These are phyloP conservation scores for Umbelopsis isabellina DNA, from an alignment of 192 early-diverging fungal species.

Conservation along the genomic window DNA sequence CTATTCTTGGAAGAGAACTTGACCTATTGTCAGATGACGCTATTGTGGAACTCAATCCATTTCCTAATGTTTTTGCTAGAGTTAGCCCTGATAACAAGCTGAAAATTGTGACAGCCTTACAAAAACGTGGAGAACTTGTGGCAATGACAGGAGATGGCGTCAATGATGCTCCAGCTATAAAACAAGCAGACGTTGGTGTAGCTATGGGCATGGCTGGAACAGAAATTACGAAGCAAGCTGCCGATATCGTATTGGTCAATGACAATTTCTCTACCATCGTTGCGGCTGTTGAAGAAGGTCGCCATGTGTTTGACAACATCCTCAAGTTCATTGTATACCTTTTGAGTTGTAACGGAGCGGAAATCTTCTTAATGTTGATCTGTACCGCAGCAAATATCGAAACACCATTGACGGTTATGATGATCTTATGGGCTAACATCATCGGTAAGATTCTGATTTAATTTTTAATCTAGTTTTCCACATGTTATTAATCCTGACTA, in stretches of 20 bases:
- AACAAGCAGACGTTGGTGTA: constrained; percentile 92
- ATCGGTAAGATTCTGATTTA: constrained; percentile 52
- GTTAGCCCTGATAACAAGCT: constrained; percentile 96
- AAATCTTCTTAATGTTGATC: constrained; percentile 87
- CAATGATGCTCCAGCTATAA: constrained; percentile 93
- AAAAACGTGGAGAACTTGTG: constrained; percentile 70
- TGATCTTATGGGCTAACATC: constrained; percentile 96
- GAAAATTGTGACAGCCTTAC: constrained; percentile 88
- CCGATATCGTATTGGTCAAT: constrained; percentile 90
- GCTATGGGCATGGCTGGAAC: constrained; percentile 96
- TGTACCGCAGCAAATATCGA: constrained; percentile 72
- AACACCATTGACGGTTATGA: constrained; percentile 85
- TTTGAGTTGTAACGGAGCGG: constrained; percentile 90
- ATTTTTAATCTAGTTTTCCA: not conserved
- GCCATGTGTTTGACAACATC: constrained; percentile 97
- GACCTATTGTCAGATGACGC: constrained; percentile 90
- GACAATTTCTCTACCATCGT: constrained; percentile 97
- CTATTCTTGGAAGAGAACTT: constrained; percentile 86
- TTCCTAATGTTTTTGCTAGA: constrained; percentile 95
- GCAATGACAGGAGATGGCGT: constrained; percentile 97
- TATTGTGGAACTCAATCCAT: constrained; percentile 77
- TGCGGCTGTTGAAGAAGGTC: constrained; percentile 86
- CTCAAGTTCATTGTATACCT: constrained; percentile 97
- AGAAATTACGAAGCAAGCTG: constrained; percentile 97
- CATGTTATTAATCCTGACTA: not conserved